phyloP scores from a whole-genome alignment of 73 alveolate genomes.

The Uronychia setigera region DNA sequence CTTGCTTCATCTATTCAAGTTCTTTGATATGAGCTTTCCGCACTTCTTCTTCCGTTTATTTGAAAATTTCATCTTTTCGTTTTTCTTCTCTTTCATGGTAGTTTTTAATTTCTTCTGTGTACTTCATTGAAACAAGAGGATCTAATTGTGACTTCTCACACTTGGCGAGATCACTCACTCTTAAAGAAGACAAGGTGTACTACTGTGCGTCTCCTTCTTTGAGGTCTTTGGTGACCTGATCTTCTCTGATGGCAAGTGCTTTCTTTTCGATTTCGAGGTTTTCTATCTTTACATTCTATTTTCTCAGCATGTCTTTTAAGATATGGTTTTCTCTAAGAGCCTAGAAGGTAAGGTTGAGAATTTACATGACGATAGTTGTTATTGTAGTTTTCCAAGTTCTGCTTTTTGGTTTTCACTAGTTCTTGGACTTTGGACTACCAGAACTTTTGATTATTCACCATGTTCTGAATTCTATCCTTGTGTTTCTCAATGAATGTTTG shows the following conservation, averaged over 20 bases:
- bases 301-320: background rate
- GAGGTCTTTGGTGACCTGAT: background rate
- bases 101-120: background rate
- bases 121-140: background rate
- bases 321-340: background rate
- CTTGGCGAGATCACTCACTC: background rate
- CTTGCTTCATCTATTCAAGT: background rate
- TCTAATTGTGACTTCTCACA: background rate
- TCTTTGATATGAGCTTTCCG: background rate
- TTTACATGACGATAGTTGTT: background rate
- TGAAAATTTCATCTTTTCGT: background rate
- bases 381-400: background rate
- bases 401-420: background rate
- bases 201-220: background rate
- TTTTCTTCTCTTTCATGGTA: background rate
- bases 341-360: background rate
- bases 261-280: background rate
- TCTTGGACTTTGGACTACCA: background rate
- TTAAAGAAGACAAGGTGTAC: background rate
- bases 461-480: background rate
- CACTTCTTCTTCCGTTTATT: background rate
- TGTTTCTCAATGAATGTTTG: background rate
- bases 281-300: background rate
- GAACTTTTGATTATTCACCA: background rate
- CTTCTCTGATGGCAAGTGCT: background rate